phyloP scores from a whole-genome alignment of 257 asterid genomes.

The Knoxia roxburghii region DNA sequence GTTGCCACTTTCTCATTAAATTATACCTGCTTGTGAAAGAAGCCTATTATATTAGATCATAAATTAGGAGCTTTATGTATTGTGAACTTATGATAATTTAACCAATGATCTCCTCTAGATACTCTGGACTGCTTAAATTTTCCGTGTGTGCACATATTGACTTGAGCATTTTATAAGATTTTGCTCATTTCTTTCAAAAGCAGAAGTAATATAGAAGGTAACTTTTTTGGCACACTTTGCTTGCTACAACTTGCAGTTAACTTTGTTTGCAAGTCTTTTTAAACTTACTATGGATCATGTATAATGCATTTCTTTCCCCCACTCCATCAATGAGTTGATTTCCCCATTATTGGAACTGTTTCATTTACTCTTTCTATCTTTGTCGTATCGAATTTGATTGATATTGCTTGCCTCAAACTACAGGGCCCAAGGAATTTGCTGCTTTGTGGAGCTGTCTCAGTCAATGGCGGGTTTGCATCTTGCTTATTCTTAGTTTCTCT shows the following conservation, averaged over 20 bases:
- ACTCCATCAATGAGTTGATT: not conserved
- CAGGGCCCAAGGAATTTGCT: conserved; percentile 77
- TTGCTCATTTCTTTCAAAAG: not conserved
- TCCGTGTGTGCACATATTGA: not conserved
- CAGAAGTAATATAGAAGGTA: too few species aligned
- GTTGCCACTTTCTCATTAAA: too few species aligned
- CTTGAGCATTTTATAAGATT: not conserved
- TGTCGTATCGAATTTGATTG: not conserved
- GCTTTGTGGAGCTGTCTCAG: conserved; percentile 79
- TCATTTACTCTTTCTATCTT: conserved; percentile 3
- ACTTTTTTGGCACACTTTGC: not conserved
- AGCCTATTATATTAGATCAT: too few species aligned
- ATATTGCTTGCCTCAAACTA: conserved; percentile 9
- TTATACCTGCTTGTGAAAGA: too few species aligned
- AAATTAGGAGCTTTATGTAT: not conserved
- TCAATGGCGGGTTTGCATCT: conserved; percentile 67
- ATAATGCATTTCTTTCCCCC: not conserved
- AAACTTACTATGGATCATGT: not conserved
- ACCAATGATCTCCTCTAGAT: not conserved
- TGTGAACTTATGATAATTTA: not conserved
- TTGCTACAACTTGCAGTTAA: not conserved
- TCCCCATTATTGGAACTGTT: not conserved
- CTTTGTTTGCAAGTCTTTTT: not conserved
- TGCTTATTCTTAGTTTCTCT: not conserved
- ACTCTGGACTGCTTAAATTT: too few species aligned